These are phyloP conservation scores for Neurospora pannonica DNA, from an alignment of 495 filamentous ascomycete genomes.

Conservation along the genomic window DNA sequence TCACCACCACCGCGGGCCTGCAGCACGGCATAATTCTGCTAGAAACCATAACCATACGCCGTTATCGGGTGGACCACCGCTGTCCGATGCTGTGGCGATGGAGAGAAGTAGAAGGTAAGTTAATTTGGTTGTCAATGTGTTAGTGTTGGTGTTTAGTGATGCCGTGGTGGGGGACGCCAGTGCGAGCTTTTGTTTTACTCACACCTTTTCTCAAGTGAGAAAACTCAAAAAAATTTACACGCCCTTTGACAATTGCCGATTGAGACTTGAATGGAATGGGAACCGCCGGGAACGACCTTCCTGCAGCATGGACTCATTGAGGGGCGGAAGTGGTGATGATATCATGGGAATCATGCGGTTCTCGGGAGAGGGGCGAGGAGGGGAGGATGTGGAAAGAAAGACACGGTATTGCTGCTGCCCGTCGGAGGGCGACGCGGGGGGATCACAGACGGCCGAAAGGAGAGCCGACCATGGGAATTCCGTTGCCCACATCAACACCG, in stretches of 20 bases:
- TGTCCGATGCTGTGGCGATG: slow-evolving; percentile 5
- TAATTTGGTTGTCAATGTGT: background rate
- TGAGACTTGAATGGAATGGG: background rate
- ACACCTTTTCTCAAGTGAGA: slow-evolving; percentile 6
- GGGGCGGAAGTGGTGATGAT: background rate
- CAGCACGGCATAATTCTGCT: background rate
- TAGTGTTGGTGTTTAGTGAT: background rate
- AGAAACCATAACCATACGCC: slow-evolving; percentile 1
- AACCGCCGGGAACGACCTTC: background rate
- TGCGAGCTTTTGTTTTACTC: background rate
- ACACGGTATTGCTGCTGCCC: background rate
- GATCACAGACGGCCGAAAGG: background rate
- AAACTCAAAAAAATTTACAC: background rate
- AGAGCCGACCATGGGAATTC: background rate
- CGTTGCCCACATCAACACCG: background rate
- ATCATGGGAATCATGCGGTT: background rate
- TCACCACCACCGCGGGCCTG: background rate
- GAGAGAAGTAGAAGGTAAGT: slow-evolving; percentile 32
- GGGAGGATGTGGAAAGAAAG: background rate
- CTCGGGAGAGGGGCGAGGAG: background rate
- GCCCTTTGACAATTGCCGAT: background rate
- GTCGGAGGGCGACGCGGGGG: background rate
- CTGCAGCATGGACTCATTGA: background rate
- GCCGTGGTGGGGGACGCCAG: background rate
- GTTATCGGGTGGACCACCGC: background rate